phyloP scores from a whole-genome alignment of 352 stramenopile species.

The Phytophthora pini region DNA sequence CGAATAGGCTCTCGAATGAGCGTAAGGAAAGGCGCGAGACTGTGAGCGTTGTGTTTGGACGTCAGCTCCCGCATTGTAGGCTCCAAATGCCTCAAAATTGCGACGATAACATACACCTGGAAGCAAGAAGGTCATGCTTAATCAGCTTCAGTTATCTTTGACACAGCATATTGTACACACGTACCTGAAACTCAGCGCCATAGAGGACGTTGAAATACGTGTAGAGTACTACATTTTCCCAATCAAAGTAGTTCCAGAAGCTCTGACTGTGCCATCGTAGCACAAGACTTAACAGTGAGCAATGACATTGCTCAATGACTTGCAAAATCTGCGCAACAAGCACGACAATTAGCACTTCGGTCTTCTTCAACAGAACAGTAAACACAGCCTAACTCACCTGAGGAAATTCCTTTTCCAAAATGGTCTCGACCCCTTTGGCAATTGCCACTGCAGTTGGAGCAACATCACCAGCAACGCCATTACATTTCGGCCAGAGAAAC shows the following conservation, averaged over 20 bases:
- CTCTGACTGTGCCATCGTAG: constrained; percentile 60
- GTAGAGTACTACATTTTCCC: constrained; percentile 62
- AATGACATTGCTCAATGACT: constrained; percentile 49
- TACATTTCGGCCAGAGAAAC: constrained; percentile 49
- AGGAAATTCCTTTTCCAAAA: constrained; percentile 57
- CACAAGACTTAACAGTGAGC: constrained; percentile 54
- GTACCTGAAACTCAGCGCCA: constrained; percentile 66
- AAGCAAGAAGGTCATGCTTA: background rate
- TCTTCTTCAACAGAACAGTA: background rate
- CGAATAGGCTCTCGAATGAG: constrained; percentile 51
- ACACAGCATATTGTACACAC: background rate
- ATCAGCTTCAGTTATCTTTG: background rate
- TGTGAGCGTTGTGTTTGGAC: constrained; percentile 29
- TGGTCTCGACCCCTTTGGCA: constrained; percentile 49
- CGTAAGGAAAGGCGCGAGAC: constrained; percentile 38
- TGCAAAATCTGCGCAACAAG: constrained; percentile 43
- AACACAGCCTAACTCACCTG: constrained; percentile 38
- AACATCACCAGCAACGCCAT: background rate
- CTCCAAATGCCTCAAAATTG: constrained; percentile 58
- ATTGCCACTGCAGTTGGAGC: constrained; percentile 17
- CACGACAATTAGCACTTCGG: constrained; percentile 5
- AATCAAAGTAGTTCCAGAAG: constrained; percentile 81
- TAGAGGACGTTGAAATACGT: constrained; percentile 64
- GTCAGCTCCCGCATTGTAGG: constrained; percentile 43
- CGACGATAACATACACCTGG: constrained; percentile 62